Conservation (phyloP, 1,139 yeast genomes). For the Wickerhamomyces sp. region DNA sequence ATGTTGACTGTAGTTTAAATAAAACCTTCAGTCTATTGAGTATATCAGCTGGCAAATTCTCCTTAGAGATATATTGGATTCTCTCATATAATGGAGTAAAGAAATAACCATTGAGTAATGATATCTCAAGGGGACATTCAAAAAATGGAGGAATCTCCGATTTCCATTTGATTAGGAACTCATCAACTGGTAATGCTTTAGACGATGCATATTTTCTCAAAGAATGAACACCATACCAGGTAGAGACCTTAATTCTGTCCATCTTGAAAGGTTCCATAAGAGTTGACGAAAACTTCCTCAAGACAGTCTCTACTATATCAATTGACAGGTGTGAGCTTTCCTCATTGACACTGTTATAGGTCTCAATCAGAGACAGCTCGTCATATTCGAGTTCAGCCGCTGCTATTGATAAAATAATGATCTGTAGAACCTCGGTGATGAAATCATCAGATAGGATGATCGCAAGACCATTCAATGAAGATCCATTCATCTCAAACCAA, state of each 20-base stretch:
- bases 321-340: conserved; percentile 25
- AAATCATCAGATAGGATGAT: conserved; percentile 34
- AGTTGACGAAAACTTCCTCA: conserved; percentile 39
- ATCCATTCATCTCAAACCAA: conserved; percentile 59
- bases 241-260: conserved; percentile 38
- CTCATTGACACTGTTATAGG: conserved; percentile 22
- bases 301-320: conserved; percentile 40
- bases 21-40: conserved; percentile 54
- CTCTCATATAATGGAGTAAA: conserved; percentile 39
- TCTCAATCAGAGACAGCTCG: conserved; percentile 25
- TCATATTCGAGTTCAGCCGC: conserved; percentile 36
- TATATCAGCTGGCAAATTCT: conserved; percentile 46
- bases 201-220: conserved; percentile 34
- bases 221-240: conserved; percentile 58
- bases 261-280: conserved; percentile 28
- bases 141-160: conserved; percentile 61
- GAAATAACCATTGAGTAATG: conserved; percentile 49
- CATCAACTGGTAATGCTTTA: conserved; percentile 33
- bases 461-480: conserved; percentile 39
- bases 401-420: conserved; percentile 46
- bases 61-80: conserved; percentile 49
- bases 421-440: conserved; percentile 34
- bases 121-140: conserved; percentile 49
- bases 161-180: conserved; percentile 60
- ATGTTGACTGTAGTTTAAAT: conserved; percentile 52